Base-by-base conservation (phyloP, 768 basidiomycete species). In the Mycena latifolia region DNA sequence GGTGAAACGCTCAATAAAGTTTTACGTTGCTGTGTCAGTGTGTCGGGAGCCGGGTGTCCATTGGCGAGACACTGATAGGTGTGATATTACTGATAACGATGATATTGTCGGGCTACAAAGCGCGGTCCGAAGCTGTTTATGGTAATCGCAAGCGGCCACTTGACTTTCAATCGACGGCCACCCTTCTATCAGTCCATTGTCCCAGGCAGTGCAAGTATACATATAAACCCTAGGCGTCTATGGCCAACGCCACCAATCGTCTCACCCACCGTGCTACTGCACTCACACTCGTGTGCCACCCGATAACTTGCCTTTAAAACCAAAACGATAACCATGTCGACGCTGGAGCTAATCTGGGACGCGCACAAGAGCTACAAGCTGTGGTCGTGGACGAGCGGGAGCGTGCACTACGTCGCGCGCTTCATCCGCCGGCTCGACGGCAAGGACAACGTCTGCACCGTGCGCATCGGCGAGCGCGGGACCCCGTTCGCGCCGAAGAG, bases 371-470 rank as follows among this genome's bases (percentile, higher is more conserved):
- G 31, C 27, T 61, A 66, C 65, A 70, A 70, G 50, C 52, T 70
- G 9, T 70, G 69, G 69, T 70, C 69, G 24, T 70, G 69, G 69
- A 70, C 64, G 39, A 63, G 54, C 56, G 63, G 63, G 5, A 53
- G 10, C 57, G 53, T 50, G 31, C 65, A 70, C 58, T 63, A 70
- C 39, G 57, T 66, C 43, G 69, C 69, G 61, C 69, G 37, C 48
- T 25, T 66, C 20, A 70, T 66, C 25, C 64, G 65, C 14, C 60
- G 55, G n/a, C 57, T 58, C n/a, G 46, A 54, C 18, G 39, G 27
- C 5, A 17, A 35, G 9, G 5, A 12, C 8, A 37, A 63, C 48
- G 22, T 68, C 45, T 63, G 61, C 61, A 66, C 69, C 10, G 69
- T 63, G 53, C 69, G 69, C 43, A 63, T 70, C 33, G 61, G 69